Evolutionary conservation across 371 early-diverging fungal genomes (phyloP), one percentile per base, ranked within the genome.

Genomic region (Lichtheimia ornata): DNA sequence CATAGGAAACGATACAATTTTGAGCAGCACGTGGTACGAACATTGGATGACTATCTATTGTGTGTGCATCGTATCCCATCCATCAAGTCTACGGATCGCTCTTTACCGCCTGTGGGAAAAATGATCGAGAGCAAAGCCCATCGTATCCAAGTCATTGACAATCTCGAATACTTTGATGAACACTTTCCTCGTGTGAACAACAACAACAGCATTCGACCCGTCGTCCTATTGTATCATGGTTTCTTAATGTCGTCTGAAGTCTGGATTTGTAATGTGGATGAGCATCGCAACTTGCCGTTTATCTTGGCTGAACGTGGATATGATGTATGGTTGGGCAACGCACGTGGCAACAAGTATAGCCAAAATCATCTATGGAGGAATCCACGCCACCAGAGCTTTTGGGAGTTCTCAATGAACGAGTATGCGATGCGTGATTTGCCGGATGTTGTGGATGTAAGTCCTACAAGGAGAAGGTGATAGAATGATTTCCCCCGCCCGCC

Each of bases 321-420:
- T 70, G 98, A 97, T 71, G 98, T 98, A 0, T 98, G 98, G 98
- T 66, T 98, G 15, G 97, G 95, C 25, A 97, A 98, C 68, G 88
- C 92, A n/a, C 83, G 98, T 12, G 97, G 97, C 25, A 96, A 96
- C 83, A 97, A 97, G 75, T 97, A 97, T 69, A 89, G 90, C 40
- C 91, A 91, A 64, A 94, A 93, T 64, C 97, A 97, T 72, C 63
- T 83, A 30, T 75, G 73, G 40, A 73, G 83, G 18, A 88, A 82
- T 44, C 88, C 94, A 0, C 71, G 74, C 41, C 82, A 91, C 54
- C 84, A 85, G 50, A 77, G 77, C 28, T 97, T 94, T 69, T 98
- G 98, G 98, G 88, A 96, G 70, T 98, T 94, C 73, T 91, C 93
- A 0, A 81, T 98, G 59, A 97, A 98, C 69, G 93, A 96, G 63